Base-by-base conservation (phyloP, 805 yeast genomes). In the Priceomyces haplophilus region DNA sequence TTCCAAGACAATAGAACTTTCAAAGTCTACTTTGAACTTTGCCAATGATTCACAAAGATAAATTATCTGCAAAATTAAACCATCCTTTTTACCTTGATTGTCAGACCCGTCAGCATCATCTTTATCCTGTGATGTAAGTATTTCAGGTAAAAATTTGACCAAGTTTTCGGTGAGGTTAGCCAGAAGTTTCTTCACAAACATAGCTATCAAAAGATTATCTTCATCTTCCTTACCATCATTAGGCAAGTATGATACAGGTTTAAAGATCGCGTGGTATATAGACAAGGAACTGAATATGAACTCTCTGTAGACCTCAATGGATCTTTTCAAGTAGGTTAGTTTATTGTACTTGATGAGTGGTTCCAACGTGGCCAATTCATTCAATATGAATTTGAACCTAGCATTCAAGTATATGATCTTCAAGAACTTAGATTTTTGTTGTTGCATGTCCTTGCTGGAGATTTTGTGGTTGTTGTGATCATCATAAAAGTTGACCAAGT, bases 11-110 rank as follows among this genome's bases (percentile, higher is more conserved):
- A 81, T 61, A n/a, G 76, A 49, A 23, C 71, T 61, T 64, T 86
- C 83, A 58, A 87, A 86, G 52, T 85, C 87, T 3, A 79, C 79
- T 11, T 86, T 83, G 16, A 79, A 78, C 48, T 89, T 70, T 1
- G 85, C 82, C 40, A 91, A 69, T 29, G 96, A 83, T 57, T 85
- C 88, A n/a, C 96, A 84, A 50, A 96, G 87, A 64, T 90, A 91
- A 1, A 88, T 81, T 30, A 90, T 64, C 62, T 91, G 99, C 25
- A 91, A 65, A 49, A 90, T 77, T 17, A 89, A 67, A 0, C 91
- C 85, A 43, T 85, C 85, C 24, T 72, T 73, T 38, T 65, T 70
- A 7, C 76, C 60, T 11, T 57, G 60, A 11, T 62, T 62, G 15
- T 66, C 72, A 1, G 73, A 44, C n/a, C 62, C 62, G 8, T 54